Evolutionary conservation across 495 filamentous ascomycete genomes (phyloP).

Genomic region (Penicillium bovifimosum): DNA sequence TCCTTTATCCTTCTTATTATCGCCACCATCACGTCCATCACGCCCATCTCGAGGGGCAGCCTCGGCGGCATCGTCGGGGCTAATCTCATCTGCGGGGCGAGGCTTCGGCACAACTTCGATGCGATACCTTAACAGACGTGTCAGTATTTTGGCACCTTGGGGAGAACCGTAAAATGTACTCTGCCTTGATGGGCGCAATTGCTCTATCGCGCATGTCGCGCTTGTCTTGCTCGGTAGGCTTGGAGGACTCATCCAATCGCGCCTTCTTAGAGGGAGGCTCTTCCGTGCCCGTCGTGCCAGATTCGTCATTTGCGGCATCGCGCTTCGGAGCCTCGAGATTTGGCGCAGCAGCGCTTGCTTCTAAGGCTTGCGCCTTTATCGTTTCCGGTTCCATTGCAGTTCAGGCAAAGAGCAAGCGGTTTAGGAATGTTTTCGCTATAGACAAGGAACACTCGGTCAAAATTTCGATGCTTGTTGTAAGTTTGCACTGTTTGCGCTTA

Average conservation of each 20-base stretch:
- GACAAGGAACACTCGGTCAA: conserved; percentile 1
- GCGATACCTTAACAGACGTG: conserved; percentile 48
- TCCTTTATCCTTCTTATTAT: conserved; percentile 33
- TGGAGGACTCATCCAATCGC: conserved; percentile 43
- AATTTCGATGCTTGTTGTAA: conserved; percentile 6
- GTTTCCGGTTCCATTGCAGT: conserved; percentile 10
- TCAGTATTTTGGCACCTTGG: neutral
- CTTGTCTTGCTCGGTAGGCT: conserved; percentile 30
- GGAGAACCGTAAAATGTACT: conserved; percentile 49
- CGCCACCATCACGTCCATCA: conserved; percentile 23
- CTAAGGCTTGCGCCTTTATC: conserved; percentile 6
- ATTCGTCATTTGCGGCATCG: conserved; percentile 8
- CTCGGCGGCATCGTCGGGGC: conserved; percentile 65
- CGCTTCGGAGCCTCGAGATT: conserved; percentile 13
- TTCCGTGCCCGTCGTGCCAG: conserved; percentile 14
- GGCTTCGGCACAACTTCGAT: conserved; percentile 31
- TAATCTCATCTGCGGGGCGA: conserved; percentile 16
- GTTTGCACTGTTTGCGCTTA: conserved; percentile 12
- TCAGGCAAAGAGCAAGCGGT: neutral
- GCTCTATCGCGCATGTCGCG: conserved; percentile 54
- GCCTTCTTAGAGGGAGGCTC: conserved; percentile 56
- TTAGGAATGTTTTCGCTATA: neutral
- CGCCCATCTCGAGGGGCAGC: conserved; percentile 46
- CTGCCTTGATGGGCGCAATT: conserved; percentile 75
- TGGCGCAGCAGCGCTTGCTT: conserved; percentile 3